phyloP scores from a whole-genome alignment of 805 yeast species.

The Metschnikowia orientalis region DNA sequence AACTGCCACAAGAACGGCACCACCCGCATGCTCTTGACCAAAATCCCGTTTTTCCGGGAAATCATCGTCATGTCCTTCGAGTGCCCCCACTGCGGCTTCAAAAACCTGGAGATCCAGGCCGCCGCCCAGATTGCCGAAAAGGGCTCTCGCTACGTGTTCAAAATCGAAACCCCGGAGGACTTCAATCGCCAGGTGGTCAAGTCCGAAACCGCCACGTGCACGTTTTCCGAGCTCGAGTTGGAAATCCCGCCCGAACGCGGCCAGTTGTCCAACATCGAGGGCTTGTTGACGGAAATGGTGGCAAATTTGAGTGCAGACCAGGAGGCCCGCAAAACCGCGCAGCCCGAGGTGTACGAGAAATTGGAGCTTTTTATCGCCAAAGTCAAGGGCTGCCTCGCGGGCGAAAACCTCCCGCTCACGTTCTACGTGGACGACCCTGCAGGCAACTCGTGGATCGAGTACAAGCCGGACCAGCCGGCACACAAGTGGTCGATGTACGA shows the following conservation, averaged over 20 bases:
- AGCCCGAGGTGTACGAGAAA: conserved; percentile 72
- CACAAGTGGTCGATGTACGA: conserved; percentile 88
- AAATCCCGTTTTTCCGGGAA: conserved; percentile 88
- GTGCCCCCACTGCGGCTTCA: conserved; percentile 91
- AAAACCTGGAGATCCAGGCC: conserved; percentile 92
- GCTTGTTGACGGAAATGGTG: conserved; percentile 76
- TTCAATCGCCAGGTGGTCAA: conserved; percentile 89
- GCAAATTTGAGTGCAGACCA: conserved; percentile 80
- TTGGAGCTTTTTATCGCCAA: conserved; percentile 65
- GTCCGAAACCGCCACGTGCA: conserved; percentile 78
- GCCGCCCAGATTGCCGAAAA: conserved; percentile 88
- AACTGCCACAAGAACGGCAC: conserved; percentile 84
- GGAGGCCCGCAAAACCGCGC: conserved; percentile 65
- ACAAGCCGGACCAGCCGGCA: conserved; percentile 76
- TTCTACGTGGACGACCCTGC: conserved; percentile 86
- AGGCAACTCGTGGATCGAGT: conserved; percentile 96
- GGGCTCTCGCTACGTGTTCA: conserved; percentile 70
- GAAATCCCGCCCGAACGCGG: conserved; percentile 97
- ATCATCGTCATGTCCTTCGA: conserved; percentile 90
- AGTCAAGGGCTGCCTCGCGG: conserved; percentile 58
- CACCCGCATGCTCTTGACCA: conserved; percentile 78
- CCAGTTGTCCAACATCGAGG: conserved; percentile 89
- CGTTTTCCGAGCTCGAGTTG: conserved; percentile 77
- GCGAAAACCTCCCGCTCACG: conserved; percentile 73
- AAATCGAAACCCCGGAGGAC: conserved; percentile 65